These are phyloP conservation scores for Candida suzukii DNA, from an alignment of 805 yeast genomes.

Conservation along the genomic window DNA sequence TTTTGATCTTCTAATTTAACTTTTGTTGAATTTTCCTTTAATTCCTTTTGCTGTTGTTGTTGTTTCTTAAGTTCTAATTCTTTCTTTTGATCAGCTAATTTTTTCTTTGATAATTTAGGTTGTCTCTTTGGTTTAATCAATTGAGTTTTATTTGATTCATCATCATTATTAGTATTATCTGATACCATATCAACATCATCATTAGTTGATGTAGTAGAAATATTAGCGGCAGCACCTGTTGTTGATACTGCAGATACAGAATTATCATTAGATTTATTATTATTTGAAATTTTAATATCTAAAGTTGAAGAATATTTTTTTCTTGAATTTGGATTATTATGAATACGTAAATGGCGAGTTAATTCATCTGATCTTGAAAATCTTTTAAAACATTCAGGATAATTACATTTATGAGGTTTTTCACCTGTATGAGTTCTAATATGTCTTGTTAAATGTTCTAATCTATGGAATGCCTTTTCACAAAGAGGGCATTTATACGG, in stretches of 20 bases:
- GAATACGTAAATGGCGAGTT: slow-evolving; percentile 67
- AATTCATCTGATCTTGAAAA: slow-evolving; percentile 69
- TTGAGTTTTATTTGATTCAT: not conserved
- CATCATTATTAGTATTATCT: not conserved
- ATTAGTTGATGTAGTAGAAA: not conserved
- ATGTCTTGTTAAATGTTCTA: slow-evolving; percentile 76
- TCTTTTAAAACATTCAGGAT: slow-evolving; percentile 60
- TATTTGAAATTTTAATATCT: not conserved
- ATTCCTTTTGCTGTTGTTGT: not conserved
- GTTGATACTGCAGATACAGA: too few relatives aligned
- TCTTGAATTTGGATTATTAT: slow-evolving; percentile 61
- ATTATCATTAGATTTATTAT: not conserved
- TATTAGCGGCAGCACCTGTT: not conserved
- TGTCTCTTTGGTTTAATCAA: not conserved
- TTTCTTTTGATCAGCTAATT: not conserved
- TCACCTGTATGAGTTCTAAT: slow-evolving; percentile 79
- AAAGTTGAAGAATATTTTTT: slow-evolving; percentile 37
- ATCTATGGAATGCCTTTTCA: slow-evolving; percentile 64
- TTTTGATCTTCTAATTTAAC: not conserved
- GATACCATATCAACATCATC: not conserved
- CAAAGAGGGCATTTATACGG: slow-evolving; percentile 75
- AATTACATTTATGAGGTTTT: slow-evolving; percentile 71
- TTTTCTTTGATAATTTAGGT: not conserved
- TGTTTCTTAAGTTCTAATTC: not conserved
- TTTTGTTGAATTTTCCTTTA: not conserved